These are phyloP conservation scores for Capronia epimyces DNA, from an alignment of 2,329 filamentous ascomycete species.

Conservation along the genomic window DNA sequence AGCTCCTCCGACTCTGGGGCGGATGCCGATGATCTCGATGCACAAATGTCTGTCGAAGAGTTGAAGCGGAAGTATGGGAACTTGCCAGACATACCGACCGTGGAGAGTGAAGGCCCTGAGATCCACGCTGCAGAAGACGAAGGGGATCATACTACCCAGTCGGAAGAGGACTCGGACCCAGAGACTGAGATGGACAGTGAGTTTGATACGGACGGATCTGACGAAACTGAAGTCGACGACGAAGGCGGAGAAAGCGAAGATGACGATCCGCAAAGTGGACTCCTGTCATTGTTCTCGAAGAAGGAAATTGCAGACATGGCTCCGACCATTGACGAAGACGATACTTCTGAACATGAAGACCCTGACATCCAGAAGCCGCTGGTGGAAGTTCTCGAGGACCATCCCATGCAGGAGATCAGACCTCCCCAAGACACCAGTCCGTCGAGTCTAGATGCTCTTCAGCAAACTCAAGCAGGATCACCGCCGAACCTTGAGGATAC, in stretches of 20 bases:
- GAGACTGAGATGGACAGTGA: slow-evolving; percentile 45
- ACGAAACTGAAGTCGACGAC: slow-evolving; percentile 43
- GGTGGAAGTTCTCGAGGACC: slow-evolving; percentile 25
- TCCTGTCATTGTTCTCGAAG: slow-evolving; percentile 46
- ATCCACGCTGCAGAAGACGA: background rate
- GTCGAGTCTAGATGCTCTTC: slow-evolving; percentile 25
- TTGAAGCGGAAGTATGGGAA: slow-evolving; percentile 45
- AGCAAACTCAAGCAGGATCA: background rate
- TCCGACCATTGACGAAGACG: slow-evolving; percentile 27
- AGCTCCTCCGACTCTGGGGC: slow-evolving; percentile 42
- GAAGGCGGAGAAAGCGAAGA: slow-evolving; percentile 38
- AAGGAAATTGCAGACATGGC: slow-evolving; percentile 33
- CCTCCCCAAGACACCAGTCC: slow-evolving; percentile 27
- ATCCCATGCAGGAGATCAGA: slow-evolving; percentile 30
- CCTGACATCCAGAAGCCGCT: slow-evolving; percentile 19
- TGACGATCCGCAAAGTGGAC: slow-evolving; percentile 35
- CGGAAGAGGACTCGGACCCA: slow-evolving; percentile 30
- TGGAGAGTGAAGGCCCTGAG: background rate
- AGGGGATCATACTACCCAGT: slow-evolving; percentile 27
- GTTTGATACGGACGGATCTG: slow-evolving; percentile 43
- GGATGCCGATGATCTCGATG: slow-evolving; percentile 42
- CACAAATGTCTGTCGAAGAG: slow-evolving; percentile 43
- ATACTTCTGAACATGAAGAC: slow-evolving; percentile 33
- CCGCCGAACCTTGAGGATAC: background rate
- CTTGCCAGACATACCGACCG: slow-evolving; percentile 29